Base-by-base conservation (phyloP, 2,329 filamentous ascomycete species). In the Trichoderma sp. region DNA sequence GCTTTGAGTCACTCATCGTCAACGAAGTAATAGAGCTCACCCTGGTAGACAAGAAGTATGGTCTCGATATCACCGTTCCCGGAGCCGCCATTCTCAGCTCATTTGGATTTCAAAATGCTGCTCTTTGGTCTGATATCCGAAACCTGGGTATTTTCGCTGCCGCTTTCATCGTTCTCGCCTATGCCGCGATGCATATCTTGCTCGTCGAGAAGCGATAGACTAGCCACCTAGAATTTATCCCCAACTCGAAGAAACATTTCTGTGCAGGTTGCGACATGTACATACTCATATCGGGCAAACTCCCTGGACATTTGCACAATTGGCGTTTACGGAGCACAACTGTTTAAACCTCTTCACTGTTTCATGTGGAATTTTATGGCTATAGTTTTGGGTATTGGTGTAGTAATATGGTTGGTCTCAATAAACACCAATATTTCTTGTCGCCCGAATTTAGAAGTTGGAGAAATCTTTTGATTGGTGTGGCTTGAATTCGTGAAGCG, bases 11-110 rank as follows among this genome's bases (percentile, higher is more conserved):
- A 2, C 89, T 99, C 16, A 97, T 98, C 77, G 97, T 99, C 80
- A 99, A 98, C 82, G 97, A 99, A 86, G 97, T 98, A 64, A 92
- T 95, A 31, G 94, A 95, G 80, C 88, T 99, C 60, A 96, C 94
- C 0, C 89, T 99, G 31, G 91, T 97, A 59, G 97, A 99, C 83
- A 93, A 97, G 84, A 97, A 98, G 85, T 98, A 98, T 78, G 97
- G 97, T 6, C 90, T 99, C 6, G 95, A 98, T 81, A 99, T 99
- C 77, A 96, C 97, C 71, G 95, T 99, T 0, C 97, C 97, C 0
- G 97, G 97, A 41, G 95, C 96, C 1, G 94, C 95, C 0, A 99
- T 99, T 79, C 86, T 99, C 74, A 97, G 94, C 84, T 95, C 94
- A 0, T 99, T 99, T 83, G 97, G 97, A 1, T 99, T 99, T 83